These are phyloP conservation scores for Exserohilum rostratum DNA, from an alignment of 2,329 filamentous ascomycete species.

Conservation along the genomic window DNA sequence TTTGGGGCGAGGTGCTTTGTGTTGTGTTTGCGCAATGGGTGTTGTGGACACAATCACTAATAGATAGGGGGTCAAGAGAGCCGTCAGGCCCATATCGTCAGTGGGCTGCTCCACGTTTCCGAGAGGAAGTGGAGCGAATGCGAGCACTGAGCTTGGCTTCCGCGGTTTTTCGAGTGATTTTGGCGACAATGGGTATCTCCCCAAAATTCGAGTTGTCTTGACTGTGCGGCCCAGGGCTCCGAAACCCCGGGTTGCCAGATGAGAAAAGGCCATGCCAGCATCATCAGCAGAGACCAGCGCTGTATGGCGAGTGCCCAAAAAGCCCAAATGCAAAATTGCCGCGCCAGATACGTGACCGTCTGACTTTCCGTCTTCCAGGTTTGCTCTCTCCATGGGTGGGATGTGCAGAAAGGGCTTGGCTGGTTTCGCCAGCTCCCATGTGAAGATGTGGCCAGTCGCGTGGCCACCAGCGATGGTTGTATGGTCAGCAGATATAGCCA, in stretches of 20 bases:
- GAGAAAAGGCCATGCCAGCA: conserved; percentile 96
- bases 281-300: conserved; percentile 95
- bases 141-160: conserved; percentile 93
- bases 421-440: conserved; percentile 88
- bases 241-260: conserved; percentile 88
- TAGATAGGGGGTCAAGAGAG: conserved; percentile 93
- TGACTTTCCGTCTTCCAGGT: conserved; percentile 67
- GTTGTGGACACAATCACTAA: conserved; percentile 97
- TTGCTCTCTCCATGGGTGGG: conserved; percentile 71
- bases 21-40: conserved; percentile 92
- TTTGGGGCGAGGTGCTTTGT: conserved; percentile 89
- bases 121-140: conserved; percentile 86
- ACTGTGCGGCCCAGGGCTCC: conserved; percentile 84
- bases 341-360: conserved; percentile 84
- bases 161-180: conserved; percentile 68
- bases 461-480: conserved; percentile 90
- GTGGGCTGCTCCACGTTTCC: conserved; percentile 93
- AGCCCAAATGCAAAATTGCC: conserved; percentile 88
- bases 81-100: conserved; percentile 87
- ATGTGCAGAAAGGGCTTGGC: conserved; percentile 89
- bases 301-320: conserved; percentile 90
- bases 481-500: conserved; percentile 93
- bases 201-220: conserved; percentile 87
- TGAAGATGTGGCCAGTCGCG: conserved; percentile 89
- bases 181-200: conserved; percentile 80